Evolutionary conservation across 331 rosid genomes (phyloP), one percentile per base, ranked within the genome.

Genomic region (Dryas integrifolia): DNA sequence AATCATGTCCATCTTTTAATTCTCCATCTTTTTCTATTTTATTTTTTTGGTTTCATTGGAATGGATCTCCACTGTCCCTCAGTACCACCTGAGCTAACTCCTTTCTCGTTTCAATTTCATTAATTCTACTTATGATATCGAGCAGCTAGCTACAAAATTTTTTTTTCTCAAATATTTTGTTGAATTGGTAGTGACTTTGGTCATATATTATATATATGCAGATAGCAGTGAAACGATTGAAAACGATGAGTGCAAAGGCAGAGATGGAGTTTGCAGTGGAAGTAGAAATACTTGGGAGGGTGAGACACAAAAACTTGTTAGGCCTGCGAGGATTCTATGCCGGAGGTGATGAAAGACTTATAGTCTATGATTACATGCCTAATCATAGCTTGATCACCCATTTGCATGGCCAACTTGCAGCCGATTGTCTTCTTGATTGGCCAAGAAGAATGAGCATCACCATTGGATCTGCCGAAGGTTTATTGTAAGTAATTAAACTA

Each of bases 231-330:
- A 94, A 94, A 81, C 74, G 98, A 7, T 76, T 94, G 59, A 94
- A 94, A 76, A 70, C 86, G 5, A 86, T 94, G 92, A 94, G 88
- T 15, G 87, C 92, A 16, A 94, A 91, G 81, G 88, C 92, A 48
- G 97, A 94, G 83, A 94, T 94, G 98, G 98, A 94, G 69, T 94
- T 94, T 73, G 98, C 98, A 5, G 98, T 94, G 9, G 95, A 94
- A 85, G 98, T 91, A 35, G 98, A 94, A 81, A 88, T 91, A 51
- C 95, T 91, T 14, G 97, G 91, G 55, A 81, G 98, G 77, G 97
- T 94, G 76, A 88, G 95, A 69, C 98, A 94, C 53, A 86, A 82
- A 62, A 94, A 94, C 58, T 60, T 91, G 74, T 82, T 94, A 60
- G 97, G 96, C 3, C 84, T 94, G 72, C 83, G 97, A 24, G 98